Conservation (phyloP, 2,329 filamentous ascomycete species). For the Metarhizium guizhouense region DNA sequence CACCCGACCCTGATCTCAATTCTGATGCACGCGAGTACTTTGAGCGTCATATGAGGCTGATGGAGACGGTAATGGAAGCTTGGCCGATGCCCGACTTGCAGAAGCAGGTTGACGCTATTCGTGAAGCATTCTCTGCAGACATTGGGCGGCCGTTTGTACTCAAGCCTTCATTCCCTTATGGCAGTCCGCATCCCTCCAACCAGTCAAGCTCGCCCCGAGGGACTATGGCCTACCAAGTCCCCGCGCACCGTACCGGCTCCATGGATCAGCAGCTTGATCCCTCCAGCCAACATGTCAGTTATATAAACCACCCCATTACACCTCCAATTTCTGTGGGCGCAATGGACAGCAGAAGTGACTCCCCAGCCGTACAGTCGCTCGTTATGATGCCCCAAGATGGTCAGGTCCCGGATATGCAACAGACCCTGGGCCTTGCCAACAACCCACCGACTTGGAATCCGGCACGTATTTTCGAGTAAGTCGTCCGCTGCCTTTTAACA, state of each 20-base stretch:
- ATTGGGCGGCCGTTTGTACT: conserved; percentile 77
- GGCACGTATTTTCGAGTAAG: conserved; percentile 82
- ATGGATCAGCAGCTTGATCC: conserved; percentile 45
- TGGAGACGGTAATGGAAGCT: conserved; percentile 73
- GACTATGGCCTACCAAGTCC: conserved; percentile 39
- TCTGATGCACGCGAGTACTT: conserved; percentile 82
- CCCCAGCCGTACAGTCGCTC: conserved; percentile 62
- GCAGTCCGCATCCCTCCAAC: conserved; percentile 60
- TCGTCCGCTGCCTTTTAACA: conserved; percentile 13
- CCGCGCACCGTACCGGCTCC: conserved; percentile 35
- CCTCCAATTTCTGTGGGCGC: conserved; percentile 68
- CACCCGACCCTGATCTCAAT: conserved; percentile 82
- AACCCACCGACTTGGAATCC: conserved; percentile 73
- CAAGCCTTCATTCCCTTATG: conserved; percentile 79
- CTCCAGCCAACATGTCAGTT: conserved; percentile 49
- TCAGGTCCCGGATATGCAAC: conserved; percentile 41
- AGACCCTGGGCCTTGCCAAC: conserved; percentile 53
- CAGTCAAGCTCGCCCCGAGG: conserved; percentile 55
- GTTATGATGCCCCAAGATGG: conserved; percentile 59
- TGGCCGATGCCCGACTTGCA: conserved; percentile 90
- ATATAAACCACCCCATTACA: conserved; percentile 63
- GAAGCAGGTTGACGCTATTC: conserved; percentile 78
- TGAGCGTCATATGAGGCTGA: conserved; percentile 83
- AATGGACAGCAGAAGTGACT: conserved; percentile 69
- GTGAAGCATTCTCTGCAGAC: conserved; percentile 87